Evolutionary conservation across 768 basidiomycete species (phyloP).

Genomic region (Suillus fuscotomentosus): DNA sequence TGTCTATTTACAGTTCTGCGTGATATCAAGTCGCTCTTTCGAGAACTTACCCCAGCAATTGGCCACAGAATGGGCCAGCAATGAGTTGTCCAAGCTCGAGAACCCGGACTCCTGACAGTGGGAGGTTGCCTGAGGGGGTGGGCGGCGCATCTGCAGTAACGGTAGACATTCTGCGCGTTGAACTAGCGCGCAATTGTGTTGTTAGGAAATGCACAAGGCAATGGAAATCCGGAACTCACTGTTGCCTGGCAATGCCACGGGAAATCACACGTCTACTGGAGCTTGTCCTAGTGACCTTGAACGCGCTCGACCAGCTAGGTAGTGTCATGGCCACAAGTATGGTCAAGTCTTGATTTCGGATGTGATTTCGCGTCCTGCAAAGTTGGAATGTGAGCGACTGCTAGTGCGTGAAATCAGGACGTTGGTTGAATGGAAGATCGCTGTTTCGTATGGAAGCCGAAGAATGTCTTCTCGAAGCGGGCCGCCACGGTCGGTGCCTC

Average conservation of each 20-base stretch:
- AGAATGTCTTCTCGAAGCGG: not conserved
- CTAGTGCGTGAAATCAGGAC: not conserved
- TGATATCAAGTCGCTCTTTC: not conserved
- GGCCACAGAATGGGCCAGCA: constrained; percentile 72
- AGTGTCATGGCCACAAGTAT: not conserved
- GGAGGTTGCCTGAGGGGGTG: constrained; percentile 36
- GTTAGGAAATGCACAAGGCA: not conserved
- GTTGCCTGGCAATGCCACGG: not conserved
- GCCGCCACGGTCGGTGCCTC: not conserved
- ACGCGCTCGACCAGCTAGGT: not conserved
- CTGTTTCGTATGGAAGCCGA: not conserved
- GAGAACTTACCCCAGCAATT: constrained; percentile 57
- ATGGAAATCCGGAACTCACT: not conserved
- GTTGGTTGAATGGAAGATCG: not conserved
- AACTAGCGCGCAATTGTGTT: not conserved
- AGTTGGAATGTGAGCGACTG: not conserved
- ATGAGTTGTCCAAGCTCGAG: constrained; percentile 71
- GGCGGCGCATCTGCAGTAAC: not conserved
- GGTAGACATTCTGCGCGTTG: not conserved
- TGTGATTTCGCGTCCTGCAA: not conserved
- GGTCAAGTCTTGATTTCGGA: not conserved
- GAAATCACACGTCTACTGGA: not conserved
- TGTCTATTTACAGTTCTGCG: constrained; percentile 39
- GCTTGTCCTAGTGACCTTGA: not conserved
- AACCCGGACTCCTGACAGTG: constrained; percentile 61